Percentiles rank a stretch among this genome's conserved stretches.
Evolutionary conservation across 2,329 filamentous ascomycete genomes (phyloP).

Genomic region (Erysiphe pisi): DNA sequence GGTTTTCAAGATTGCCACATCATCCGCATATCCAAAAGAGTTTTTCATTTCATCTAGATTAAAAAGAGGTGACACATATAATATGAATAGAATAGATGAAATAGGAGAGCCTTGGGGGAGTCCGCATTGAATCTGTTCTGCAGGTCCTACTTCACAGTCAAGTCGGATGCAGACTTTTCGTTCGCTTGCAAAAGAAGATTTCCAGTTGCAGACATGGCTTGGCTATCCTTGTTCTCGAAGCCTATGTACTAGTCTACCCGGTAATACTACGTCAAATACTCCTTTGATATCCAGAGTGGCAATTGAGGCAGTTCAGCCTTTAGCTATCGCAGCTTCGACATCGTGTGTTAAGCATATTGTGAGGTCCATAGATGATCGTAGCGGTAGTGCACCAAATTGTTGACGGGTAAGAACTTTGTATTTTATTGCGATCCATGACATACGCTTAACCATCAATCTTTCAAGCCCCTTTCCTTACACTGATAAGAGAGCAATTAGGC

Average conservation of each 20-base stretch:
- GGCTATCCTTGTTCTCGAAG: no score
- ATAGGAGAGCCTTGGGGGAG: neutral
- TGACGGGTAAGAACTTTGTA: neutral
- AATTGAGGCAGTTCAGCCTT: neutral
- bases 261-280: neutral
- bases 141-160: no score
- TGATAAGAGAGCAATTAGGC: neutral
- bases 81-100: neutral
- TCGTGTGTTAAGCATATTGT: slow-evolving; percentile 4
- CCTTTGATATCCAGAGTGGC: neutral
- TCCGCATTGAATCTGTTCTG: no score
- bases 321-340: neutral
- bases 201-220: no score
- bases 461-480: neutral
- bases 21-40: neutral
- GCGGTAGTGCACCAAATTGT: neutral
- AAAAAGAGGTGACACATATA: neutral
- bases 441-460: neutral
- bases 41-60: neutral
- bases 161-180: no score
- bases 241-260: neutral
- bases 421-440: neutral
- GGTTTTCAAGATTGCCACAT: neutral
- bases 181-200: no score
- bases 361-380: neutral